phyloP scores from a whole-genome alignment of 441 rosid species.

The Capsella rubella region DNA sequence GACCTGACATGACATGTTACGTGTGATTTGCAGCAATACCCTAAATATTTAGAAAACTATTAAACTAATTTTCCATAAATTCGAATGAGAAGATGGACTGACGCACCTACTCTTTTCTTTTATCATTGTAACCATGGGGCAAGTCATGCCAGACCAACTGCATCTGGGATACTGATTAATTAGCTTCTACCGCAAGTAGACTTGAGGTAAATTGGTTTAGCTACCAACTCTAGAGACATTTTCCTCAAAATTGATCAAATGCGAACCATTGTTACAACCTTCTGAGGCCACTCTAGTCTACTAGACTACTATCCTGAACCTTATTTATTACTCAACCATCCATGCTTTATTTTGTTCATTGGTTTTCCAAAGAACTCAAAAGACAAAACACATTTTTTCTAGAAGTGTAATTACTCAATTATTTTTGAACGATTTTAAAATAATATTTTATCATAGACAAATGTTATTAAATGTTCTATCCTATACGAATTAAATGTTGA shows the following conservation, averaged over 20 bases:
- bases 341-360: background rate
- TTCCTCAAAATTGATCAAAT: background rate
- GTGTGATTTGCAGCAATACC: slow-evolving; percentile 1
- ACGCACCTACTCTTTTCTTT: too few relatives aligned
- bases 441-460: background rate
- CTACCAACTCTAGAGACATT: background rate
- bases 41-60: background rate
- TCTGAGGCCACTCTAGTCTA: background rate
- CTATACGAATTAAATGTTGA: background rate
- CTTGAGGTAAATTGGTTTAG: background rate
- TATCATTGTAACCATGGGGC: too few relatives aligned
- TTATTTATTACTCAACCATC: background rate
- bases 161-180: too few relatives aligned
- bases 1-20: background rate
- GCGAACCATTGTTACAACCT: background rate
- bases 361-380: background rate
- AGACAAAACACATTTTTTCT: background rate
- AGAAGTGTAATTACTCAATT: background rate
- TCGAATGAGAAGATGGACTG: too few relatives aligned
- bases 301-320: background rate
- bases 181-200: background rate
- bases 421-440: background rate
- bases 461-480: background rate
- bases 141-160: too few relatives aligned
- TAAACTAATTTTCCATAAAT: too few relatives aligned